Percentiles rank a stretch among this genome's conserved stretches.
Evolutionary conservation across 495 filamentous ascomycete species (phyloP).

Genomic region (Bacidia rubella): DNA sequence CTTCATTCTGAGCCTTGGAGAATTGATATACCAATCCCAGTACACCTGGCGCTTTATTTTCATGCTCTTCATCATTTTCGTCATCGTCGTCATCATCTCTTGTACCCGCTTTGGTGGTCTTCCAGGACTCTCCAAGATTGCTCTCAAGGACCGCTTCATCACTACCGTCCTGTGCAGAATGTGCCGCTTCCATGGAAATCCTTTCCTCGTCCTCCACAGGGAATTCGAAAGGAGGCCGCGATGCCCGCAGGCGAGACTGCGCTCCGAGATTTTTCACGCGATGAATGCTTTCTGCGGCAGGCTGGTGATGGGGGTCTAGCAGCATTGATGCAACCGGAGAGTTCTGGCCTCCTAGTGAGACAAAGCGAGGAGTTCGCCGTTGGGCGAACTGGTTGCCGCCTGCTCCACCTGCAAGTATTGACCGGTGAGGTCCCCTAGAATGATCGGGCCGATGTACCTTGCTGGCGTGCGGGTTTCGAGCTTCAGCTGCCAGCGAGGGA

Average conservation of each 20-base stretch:
- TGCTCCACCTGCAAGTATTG: constrained; percentile 2
- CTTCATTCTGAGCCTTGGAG: constrained; percentile 66
- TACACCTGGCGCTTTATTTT: constrained; percentile 46
- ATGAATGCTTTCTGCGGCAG: constrained; percentile 41
- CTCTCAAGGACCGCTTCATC: constrained; percentile 38
- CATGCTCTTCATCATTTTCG: constrained; percentile 34
- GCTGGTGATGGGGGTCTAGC: constrained; percentile 79
- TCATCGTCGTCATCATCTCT: constrained; percentile 34
- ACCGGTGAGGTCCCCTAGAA: constrained; percentile 22
- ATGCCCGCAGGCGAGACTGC: constrained; percentile 38
- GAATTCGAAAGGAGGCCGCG: constrained; percentile 26
- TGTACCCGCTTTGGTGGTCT: constrained; percentile 38
- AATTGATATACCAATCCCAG: constrained; percentile 83
- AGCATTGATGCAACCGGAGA: constrained; percentile 52
- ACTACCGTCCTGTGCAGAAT: constrained; percentile 25
- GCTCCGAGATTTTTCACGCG: constrained; percentile 28
- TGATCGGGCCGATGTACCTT: constrained; percentile 10
- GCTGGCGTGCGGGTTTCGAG: constrained; percentile 16
- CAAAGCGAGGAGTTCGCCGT: constrained; percentile 24
- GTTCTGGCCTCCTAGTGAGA: constrained; percentile 13
- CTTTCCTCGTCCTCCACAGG: constrained; percentile 36
- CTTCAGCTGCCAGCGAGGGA: constrained; percentile 42
- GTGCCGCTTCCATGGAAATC: constrained; percentile 14
- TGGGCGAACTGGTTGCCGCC: constrained; percentile 13
- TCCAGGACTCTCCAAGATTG: constrained; percentile 52